These are phyloP conservation scores for Verbascum thapsus DNA, from an alignment of 257 asterid genomes.

Conservation along the genomic window DNA sequence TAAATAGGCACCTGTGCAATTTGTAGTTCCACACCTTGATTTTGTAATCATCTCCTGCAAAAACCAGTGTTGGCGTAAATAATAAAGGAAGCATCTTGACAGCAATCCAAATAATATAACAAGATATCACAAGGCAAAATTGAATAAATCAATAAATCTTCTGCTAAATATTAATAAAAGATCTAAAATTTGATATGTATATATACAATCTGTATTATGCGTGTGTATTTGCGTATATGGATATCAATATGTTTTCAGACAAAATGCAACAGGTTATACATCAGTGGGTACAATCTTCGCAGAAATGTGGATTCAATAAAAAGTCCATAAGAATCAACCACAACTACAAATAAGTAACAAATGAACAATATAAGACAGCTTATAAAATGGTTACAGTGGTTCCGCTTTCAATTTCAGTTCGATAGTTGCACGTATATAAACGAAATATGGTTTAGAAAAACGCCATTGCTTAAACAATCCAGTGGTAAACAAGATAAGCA, in stretches of 20 bases:
- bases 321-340: neutral
- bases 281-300: constrained; percentile 14
- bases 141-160: neutral
- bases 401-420: neutral
- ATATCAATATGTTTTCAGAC: neutral
- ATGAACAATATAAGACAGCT: neutral
- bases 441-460: neutral
- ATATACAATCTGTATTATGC: too few species aligned
- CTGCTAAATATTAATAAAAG: neutral
- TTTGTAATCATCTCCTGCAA: constrained; percentile 97
- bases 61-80: constrained; percentile 13
- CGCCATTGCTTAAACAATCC: neutral
- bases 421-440: neutral
- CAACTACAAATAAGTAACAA: neutral
- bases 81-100: neutral
- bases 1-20: constrained; percentile 91
- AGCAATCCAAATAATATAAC: too few species aligned
- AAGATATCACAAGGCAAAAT: neutral
- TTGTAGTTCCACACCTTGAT: constrained; percentile 98
- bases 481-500: neutral
- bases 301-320: constrained; percentile 1
- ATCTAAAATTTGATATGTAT: neutral
- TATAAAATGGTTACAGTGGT: neutral
- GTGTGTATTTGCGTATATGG: too few species aligned
- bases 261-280: constrained; percentile 2